Evolutionary conservation across 2,329 filamentous ascomycete genomes (phyloP).

Genomic region (Chaetomiaceae sp.): DNA sequence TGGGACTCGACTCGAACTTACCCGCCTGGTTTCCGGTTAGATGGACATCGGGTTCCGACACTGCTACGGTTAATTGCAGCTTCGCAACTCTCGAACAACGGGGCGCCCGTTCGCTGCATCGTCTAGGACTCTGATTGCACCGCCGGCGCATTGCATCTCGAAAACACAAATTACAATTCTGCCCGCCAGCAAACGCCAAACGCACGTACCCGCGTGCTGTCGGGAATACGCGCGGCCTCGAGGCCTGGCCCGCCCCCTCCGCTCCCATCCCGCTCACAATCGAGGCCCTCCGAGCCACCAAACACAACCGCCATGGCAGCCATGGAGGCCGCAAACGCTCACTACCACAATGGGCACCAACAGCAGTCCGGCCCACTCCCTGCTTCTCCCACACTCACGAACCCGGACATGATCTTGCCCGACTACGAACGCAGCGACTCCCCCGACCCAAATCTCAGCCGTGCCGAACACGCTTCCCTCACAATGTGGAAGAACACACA

Average conservation of each 20-base stretch:
- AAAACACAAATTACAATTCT: slow-evolving; percentile 6
- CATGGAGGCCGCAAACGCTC: slow-evolving; percentile 28
- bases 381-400: slow-evolving; percentile 81
- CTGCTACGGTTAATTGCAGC: slow-evolving; percentile 21
- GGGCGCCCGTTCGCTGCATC: slow-evolving; percentile 10
- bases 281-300: background rate
- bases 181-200: slow-evolving; percentile 7
- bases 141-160: slow-evolving; percentile 13
- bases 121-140: slow-evolving; percentile 15
- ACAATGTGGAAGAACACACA: slow-evolving; percentile 49
- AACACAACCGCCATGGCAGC: slow-evolving; percentile 24
- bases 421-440: slow-evolving; percentile 58
- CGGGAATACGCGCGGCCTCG: slow-evolving; percentile 5
- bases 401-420: slow-evolving; percentile 91
- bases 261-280: background rate
- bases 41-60: background rate
- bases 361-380: slow-evolving; percentile 45
- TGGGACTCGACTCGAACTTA: slow-evolving; percentile 7
- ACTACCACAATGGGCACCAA: slow-evolving; percentile 28
- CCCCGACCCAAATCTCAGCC: slow-evolving; percentile 45
- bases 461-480: slow-evolving; percentile 47
- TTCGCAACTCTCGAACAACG: slow-evolving; percentile 1
- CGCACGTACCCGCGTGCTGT: slow-evolving; percentile 1
- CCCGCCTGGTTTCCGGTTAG: background rate
- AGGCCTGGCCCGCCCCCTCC: slow-evolving; percentile 10